Evolutionary conservation across 371 early-diverging fungal species (phyloP).

Genomic region (Fennellomyces sp.): DNA sequence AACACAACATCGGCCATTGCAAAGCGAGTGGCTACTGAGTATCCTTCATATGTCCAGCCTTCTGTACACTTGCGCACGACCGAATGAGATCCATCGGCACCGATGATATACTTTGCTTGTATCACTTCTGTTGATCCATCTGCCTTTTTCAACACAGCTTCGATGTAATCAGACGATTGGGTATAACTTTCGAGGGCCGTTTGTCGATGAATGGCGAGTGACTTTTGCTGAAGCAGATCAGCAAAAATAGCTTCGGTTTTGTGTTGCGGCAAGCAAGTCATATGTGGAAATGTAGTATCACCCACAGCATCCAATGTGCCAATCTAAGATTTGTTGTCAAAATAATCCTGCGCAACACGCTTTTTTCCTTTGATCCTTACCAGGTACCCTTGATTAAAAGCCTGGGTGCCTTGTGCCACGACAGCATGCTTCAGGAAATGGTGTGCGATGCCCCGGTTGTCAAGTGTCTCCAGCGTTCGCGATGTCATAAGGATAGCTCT

Average conservation of each 20-base stretch:
- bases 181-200: slow-evolving; percentile 30
- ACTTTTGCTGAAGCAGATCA: slow-evolving; percentile 1
- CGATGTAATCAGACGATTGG: slow-evolving; percentile 29
- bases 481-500: slow-evolving; percentile 41
- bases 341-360: neutral
- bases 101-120: slow-evolving; percentile 31
- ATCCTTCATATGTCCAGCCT: slow-evolving; percentile 41
- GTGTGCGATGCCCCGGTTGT: slow-evolving; percentile 26
- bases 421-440: slow-evolving; percentile 24
- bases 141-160: slow-evolving; percentile 1
- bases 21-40: slow-evolving; percentile 25
- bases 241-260: slow-evolving; percentile 25
- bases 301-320: neutral
- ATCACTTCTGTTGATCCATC: slow-evolving; percentile 11
- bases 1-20: slow-evolving; percentile 34
- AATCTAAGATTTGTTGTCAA: neutral
- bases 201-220: slow-evolving; percentile 25
- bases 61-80: slow-evolving; percentile 21
- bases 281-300: slow-evolving; percentile 33
- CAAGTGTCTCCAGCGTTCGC: slow-evolving; percentile 39
- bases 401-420: slow-evolving; percentile 19
- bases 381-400: slow-evolving; percentile 16
- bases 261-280: slow-evolving; percentile 30
- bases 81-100: slow-evolving; percentile 49
- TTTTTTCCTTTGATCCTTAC: slow-evolving; percentile 15